Base-by-base conservation (phyloP, 768 basidiomycete species). In the Candolleomyces aberdarensis region DNA sequence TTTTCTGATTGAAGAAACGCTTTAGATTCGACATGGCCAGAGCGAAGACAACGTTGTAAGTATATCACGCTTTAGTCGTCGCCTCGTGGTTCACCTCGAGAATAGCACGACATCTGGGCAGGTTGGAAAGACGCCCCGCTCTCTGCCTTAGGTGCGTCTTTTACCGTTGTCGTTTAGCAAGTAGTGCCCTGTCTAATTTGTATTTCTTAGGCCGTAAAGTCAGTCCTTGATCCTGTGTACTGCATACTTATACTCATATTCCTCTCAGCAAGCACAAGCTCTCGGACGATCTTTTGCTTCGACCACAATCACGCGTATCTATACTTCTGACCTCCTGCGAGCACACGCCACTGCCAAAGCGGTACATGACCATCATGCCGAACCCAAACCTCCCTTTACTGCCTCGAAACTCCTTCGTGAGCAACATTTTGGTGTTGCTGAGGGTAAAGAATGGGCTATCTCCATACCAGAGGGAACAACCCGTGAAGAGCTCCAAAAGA, bases 51-150 rank as follows among this genome's bases (percentile, higher is more conserved):
- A 91, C 66, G 58, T 81, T 65, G 89, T 87, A 59, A 47, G 80
- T 62, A 26, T 36, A 54, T 3, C 46, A 9, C 19, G 39, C 7
- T 14, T 26, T 56, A n/a, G 11, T 14, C 17, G n/a, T 22, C 15
- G 4, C 5, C 36, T 36, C 19, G 36, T 41, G 14, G n/a, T 40
- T 32, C 14, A n/a, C 29, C 15, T 15, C 29, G n/a, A n/a, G 6
- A 14, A 11, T 54, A 80, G 78, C 75, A 69, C 67, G 52, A 66
- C 0, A 71, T 89, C 10, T 91, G 90, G 89, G 86, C 89, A 22
- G 91, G 91, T 3, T 90, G 89, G 84, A 84, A 82, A 63, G 89
- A 93, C 73, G 80, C 89, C 1, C 88, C 89, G 0, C 77, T 93
- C 10, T 86, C 88, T 40, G 83, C 83, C 60, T 83, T 88, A 59